Percentiles rank a stretch among this genome's conserved stretches.
phyloP scores from a whole-genome alignment of 805 yeast species.

The Candida qinlingensis region DNA sequence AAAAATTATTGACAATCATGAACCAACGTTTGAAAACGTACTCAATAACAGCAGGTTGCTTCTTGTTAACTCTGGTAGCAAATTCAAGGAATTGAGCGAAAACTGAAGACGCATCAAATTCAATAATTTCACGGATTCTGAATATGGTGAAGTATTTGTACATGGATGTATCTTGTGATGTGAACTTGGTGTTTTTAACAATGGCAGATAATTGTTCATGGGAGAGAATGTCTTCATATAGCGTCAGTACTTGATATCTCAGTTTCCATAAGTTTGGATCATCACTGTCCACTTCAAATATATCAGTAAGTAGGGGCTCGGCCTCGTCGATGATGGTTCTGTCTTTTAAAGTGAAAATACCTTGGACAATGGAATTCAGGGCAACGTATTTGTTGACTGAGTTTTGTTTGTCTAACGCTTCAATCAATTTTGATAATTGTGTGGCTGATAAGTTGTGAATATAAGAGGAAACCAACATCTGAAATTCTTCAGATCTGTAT shows the following conservation, averaged over 20 bases:
- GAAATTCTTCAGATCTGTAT: constrained; percentile 25
- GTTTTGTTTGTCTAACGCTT: constrained; percentile 15
- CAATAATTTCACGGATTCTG: constrained; percentile 44
- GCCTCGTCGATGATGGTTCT: constrained; percentile 21
- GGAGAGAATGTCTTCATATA: constrained; percentile 36
- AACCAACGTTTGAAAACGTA: constrained; percentile 49
- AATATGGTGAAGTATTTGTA: constrained; percentile 35
- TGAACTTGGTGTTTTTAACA: constrained; percentile 2
- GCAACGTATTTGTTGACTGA: constrained; percentile 16
- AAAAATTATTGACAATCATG: constrained; percentile 36
- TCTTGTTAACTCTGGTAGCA: constrained; percentile 5
- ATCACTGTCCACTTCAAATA: constrained; percentile 19
- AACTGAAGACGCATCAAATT: constrained; percentile 22
- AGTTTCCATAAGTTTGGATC: constrained; percentile 36
- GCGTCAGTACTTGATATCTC: constrained; percentile 41
- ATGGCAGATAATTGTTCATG: constrained; percentile 20
- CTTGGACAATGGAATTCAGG: constrained; percentile 32
- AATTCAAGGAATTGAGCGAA: constrained; percentile 23
- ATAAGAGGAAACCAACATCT: constrained; percentile 34
- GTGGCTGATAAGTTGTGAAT: constrained; percentile 40
- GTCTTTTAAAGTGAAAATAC: constrained; percentile 34
- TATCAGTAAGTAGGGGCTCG: constrained; percentile 19
- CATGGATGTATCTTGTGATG: neutral
- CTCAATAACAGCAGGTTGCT: constrained; percentile 12
- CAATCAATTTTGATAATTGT: constrained; percentile 33